These are phyloP conservation scores for Dioscorea cayenensis DNA, from an alignment of 116 monocot genomes.

Conservation along the genomic window DNA sequence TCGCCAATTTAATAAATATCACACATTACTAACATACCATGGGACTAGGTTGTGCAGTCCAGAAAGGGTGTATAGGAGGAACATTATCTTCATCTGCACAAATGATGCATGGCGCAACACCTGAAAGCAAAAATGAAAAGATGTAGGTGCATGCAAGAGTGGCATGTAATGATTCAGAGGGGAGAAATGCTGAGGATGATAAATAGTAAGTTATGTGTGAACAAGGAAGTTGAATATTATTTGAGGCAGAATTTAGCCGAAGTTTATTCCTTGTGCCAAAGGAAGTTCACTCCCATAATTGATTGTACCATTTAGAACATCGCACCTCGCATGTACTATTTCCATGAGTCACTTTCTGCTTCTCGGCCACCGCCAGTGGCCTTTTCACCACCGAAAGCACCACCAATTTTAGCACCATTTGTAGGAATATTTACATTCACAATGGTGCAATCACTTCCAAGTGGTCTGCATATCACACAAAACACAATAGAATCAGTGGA, in stretches of 20 bases:
- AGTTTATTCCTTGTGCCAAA: slow-evolving; percentile 91
- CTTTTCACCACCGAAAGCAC: slow-evolving; percentile 98
- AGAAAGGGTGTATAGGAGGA: no score
- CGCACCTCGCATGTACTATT: slow-evolving; percentile 94
- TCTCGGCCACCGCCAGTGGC: slow-evolving; percentile 96
- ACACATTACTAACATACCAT: no score
- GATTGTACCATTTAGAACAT: slow-evolving; percentile 92
- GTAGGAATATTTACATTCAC: slow-evolving; percentile 97
- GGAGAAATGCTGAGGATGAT: no score
- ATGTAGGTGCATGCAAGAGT: no score
- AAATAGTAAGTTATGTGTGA: no score
- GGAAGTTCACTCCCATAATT: slow-evolving; percentile 94
- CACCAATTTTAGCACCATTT: slow-evolving; percentile 95
- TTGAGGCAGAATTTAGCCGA: slow-evolving; percentile 36
- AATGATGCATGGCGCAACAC: no score
- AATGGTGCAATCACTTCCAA: slow-evolving; percentile 87
- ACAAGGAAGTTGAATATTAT: no score
- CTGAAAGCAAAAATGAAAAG: no score
- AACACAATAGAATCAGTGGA: neutral
- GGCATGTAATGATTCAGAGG: no score
- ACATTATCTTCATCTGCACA: no score
- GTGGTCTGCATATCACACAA: slow-evolving; percentile 41
- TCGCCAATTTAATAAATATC: no score
- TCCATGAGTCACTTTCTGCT: slow-evolving; percentile 99
- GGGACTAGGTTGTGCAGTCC: no score